Evolutionary conservation across 495 filamentous ascomycete species (phyloP).

Genomic region (Hypoxylon crocopeplum): DNA sequence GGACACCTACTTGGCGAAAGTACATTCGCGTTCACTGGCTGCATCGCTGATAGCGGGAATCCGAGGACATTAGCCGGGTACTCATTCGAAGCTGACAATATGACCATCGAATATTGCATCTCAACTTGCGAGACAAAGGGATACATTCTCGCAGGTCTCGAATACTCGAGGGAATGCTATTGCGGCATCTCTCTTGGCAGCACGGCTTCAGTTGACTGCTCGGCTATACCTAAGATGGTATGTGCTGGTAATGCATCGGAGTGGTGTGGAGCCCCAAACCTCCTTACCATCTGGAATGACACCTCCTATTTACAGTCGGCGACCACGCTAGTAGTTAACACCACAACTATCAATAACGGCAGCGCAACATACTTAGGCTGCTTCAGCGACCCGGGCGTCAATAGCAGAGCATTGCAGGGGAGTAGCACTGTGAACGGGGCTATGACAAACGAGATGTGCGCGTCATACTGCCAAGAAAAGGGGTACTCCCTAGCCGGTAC

Average conservation of each 20-base stretch:
- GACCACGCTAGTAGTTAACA: background rate
- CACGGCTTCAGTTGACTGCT: slow-evolving; percentile 32
- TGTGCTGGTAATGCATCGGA: slow-evolving; percentile 46
- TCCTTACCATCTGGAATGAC: slow-evolving; percentile 49
- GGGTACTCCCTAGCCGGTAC: slow-evolving; percentile 48
- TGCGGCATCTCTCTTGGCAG: slow-evolving; percentile 38
- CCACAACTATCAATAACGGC: slow-evolving; percentile 25
- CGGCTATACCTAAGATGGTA: slow-evolving; percentile 31
- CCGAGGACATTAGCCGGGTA: slow-evolving; percentile 5
- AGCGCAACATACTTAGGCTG: slow-evolving; percentile 17
- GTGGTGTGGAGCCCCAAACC: slow-evolving; percentile 50
- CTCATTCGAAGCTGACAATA: slow-evolving; percentile 15
- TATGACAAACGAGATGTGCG: slow-evolving; percentile 55
- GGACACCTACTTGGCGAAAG: slow-evolving; percentile 12
- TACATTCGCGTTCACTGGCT: slow-evolving; percentile 54
- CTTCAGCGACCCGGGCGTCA: slow-evolving; percentile 29
- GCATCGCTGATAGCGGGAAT: slow-evolving; percentile 49
- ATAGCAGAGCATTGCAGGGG: slow-evolving; percentile 28
- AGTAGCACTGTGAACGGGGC: slow-evolving; percentile 37
- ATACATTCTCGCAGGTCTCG: slow-evolving; percentile 49
- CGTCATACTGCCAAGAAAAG: slow-evolving; percentile 42
- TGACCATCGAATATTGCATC: slow-evolving; percentile 51
- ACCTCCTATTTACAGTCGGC: slow-evolving; percentile 28
- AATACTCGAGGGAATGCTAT: slow-evolving; percentile 43
- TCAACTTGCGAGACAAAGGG: slow-evolving; percentile 42